phyloP scores from a whole-genome alignment of 371 early-diverging fungal species.

The Chytridium lagenaria region DNA sequence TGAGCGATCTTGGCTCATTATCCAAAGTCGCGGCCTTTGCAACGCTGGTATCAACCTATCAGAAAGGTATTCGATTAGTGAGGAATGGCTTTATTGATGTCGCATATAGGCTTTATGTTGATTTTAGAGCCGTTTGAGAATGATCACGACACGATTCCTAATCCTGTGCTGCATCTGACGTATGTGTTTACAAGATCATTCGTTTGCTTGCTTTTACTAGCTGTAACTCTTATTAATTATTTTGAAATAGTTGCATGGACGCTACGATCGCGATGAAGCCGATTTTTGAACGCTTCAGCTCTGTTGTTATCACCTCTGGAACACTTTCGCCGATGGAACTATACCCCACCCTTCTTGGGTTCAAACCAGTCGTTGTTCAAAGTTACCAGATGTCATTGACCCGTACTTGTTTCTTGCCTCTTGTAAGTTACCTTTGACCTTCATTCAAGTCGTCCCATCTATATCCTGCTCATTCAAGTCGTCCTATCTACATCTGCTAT shows the following conservation, averaged over 20 bases:
- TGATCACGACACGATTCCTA: conserved; percentile 90
- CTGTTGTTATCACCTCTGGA: conserved; percentile 99
- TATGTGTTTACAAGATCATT: conserved; percentile 39
- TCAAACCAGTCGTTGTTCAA: conserved; percentile 82
- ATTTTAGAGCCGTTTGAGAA: conserved; percentile 99
- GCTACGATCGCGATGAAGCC: conserved; percentile 97
- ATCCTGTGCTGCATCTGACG: conserved; percentile 91
- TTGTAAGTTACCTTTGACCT: conserved; percentile 75
- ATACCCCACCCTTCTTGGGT: conserved; percentile 98
- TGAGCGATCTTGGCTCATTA: conserved; percentile 86
- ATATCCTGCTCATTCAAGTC: not conserved
- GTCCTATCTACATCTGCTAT: too few relatives aligned
- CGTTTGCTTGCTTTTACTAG: conserved; percentile 8
- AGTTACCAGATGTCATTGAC: conserved; percentile 95
- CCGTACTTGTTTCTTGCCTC: conserved; percentile 93
- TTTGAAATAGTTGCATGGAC: conserved; percentile 84
- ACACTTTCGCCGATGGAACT: conserved; percentile 98
- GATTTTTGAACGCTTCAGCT: conserved; percentile 94
- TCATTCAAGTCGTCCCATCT: not conserved
- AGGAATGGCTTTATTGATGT: conserved; percentile 69
- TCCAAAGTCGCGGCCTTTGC: conserved; percentile 94
- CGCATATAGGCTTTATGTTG: conserved; percentile 93
- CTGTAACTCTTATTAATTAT: too few relatives aligned
- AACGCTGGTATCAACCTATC: conserved; percentile 94
- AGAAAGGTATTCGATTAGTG: conserved; percentile 67